Evolutionary conservation across 176 grass and related monocot species (phyloP).

Genomic region (Chloris gayana): DNA sequence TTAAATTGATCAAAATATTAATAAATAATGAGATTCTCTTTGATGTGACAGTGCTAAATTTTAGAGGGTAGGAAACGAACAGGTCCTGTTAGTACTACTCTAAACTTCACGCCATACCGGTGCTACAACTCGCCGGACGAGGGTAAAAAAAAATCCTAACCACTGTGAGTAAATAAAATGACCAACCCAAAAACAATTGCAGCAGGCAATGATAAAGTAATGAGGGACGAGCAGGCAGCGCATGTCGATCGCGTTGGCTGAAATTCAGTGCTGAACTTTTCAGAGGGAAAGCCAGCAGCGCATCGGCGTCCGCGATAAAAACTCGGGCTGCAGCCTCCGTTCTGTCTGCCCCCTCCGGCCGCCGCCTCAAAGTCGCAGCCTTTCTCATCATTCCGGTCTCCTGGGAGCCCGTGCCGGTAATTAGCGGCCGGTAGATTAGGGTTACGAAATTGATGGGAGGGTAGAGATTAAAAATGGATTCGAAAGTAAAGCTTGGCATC

Average conservation of each 20-base stretch:
- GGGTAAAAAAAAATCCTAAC: not conserved
- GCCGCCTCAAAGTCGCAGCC: conserved; percentile 18
- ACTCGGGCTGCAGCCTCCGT: conserved; percentile 51
- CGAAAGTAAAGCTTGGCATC: conserved; percentile 10
- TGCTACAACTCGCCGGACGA: not conserved
- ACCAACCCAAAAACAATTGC: not conserved
- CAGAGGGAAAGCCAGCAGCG: conserved; percentile 27
- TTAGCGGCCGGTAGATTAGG: conserved; percentile 33
- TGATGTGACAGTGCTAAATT: no score
- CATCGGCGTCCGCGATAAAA: conserved; percentile 33
- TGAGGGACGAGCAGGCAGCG: conserved; percentile 13
- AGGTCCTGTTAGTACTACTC: no score
- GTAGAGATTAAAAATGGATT: not conserved
- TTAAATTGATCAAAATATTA: no score
- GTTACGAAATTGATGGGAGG: not conserved
- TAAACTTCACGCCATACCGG: not conserved
- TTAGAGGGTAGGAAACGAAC: no score
- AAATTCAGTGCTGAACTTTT: conserved; percentile 67
- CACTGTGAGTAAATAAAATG: not conserved
- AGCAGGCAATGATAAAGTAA: conserved; percentile 37
- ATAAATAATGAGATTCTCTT: no score
- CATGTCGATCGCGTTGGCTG: conserved; percentile 26
- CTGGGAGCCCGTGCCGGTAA: conserved; percentile 32
- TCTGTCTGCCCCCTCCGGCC: conserved; percentile 29
- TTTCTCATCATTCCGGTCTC: conserved; percentile 41